Evolutionary conservation across 495 filamentous ascomycete species (phyloP), one percentile per base, ranked within the genome.

Genomic region (Lophiotrema nucula): DNA sequence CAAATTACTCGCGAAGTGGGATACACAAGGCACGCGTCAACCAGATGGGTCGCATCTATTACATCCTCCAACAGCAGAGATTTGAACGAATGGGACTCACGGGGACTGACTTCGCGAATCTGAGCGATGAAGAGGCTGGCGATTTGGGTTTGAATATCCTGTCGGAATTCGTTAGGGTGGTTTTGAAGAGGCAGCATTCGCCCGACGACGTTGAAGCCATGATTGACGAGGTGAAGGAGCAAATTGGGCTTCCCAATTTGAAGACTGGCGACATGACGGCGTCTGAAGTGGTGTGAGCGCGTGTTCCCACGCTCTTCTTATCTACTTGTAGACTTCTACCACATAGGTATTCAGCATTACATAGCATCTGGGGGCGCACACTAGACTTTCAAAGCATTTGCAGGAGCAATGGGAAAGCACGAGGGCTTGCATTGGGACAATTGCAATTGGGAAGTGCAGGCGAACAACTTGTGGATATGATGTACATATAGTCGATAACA

Each of bases 141-240:
- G 55, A 63, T 15, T 6, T 67, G 22, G 26, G 39, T 18, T 24
- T 67, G 21, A 56, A 67, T 24, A 23, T 60, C 10, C n/a, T 67
- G 21, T 62, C 64, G 16, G 64, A 67, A 26, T 60, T 67, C 19
- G 28, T 63, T 16, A 58, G 64, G 18, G 60, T 63, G 12, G 41
- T 67, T 15, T 31, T 67, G 45, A 60, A 58, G 27, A 53, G 58
- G 3, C 44, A 56, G 13, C 22, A 56, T 26, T 13, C 43, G 10
- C 33, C 64, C 21, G 55, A 47, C 23, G 49, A 35, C n/a, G 55
- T 67, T 15, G 64, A 67, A 38, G 45, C 18, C 19, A 55, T 63
- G 54, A 63, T 67, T 27, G 54, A 67, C 15, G 31, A 63, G 43
- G 64, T 55, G 11, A 67, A 63, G 45, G 19, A 26, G 38, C 57